phyloP scores from a whole-genome alignment of 352 stramenopile species.

The Thalassiosira mediterranea region DNA sequence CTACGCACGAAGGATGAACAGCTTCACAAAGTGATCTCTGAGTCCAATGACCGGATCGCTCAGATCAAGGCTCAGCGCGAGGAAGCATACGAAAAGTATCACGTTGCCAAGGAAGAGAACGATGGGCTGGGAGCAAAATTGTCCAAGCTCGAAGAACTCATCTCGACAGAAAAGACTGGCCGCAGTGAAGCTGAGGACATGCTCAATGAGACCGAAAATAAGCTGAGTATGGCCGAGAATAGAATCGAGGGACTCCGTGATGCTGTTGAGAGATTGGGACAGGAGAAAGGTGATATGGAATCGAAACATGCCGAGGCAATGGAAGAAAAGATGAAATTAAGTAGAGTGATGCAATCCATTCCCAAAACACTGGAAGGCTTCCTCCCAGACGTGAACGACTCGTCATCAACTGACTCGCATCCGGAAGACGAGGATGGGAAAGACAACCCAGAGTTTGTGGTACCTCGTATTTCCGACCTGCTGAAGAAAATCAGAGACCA shows the following conservation, averaged over 20 bases:
- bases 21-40: constrained; percentile 1
- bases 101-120: constrained; percentile 18
- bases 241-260: constrained; percentile 15
- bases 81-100: constrained; percentile 3
- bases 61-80: too few species aligned
- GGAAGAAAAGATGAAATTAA: background rate
- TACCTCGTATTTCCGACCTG: constrained; percentile 14
- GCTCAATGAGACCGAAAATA: constrained; percentile 8
- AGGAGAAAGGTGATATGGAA: background rate
- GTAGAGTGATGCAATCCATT: background rate
- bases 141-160: constrained; percentile 11
- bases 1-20: constrained; percentile 26
- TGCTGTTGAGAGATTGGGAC: background rate
- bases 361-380: background rate
- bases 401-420: background rate
- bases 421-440: background rate
- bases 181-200: background rate
- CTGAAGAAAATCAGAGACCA: constrained; percentile 15
- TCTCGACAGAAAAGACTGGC: constrained; percentile 6
- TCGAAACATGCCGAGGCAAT: background rate
- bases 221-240: background rate
- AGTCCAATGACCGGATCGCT: too few species aligned
- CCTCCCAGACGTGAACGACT: background rate
- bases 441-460: constrained; percentile 8
- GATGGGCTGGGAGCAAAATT: constrained; percentile 10